Base-by-base conservation (phyloP, 345 rosid species). In the Boechera retrofracta region DNA sequence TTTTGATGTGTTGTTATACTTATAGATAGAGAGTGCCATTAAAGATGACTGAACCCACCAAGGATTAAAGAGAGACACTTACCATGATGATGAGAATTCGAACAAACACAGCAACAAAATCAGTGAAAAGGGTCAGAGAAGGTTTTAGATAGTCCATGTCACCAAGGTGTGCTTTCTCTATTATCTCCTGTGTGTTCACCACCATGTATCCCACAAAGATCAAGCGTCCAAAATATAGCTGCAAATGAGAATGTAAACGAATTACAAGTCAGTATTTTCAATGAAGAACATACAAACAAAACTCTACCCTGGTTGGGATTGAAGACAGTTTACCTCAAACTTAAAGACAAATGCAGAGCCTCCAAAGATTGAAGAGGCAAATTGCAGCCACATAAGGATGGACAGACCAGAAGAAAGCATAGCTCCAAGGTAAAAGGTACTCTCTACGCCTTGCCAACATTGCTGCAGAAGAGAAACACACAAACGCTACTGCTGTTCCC, bases 141-240 rank as follows among this genome's bases (percentile, higher is more conserved):
- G 90, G 97, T 83, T 83, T 92, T 67, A 92, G 92, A 61, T 88
- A 88, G 82, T 92, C 97, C 79, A 83, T 71, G 52, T 92, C 97
- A 5, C 92, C 92, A 2, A 68, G 80, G 78, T 92, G 92, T 60
- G 96, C 97, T 77, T 64, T 87, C 89, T 92, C 96, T 31, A 92
- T 89, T 64, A 92, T 92, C 7, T 87, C 88, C 76, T 92, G 97
- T 16, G 96, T 90, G 81, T 92, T 96, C 48, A 92, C 91, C 3
- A 90, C 89, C 52, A 89, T 80, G 62, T 90, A 92, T 67, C 96
- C 97, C 49, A 92, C 83, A 64, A 90, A 90, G 75, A 90, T 82
- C 85, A 92, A 67, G 7, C 90, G 88, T 64, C 96, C 96, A 56
- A 92, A 85, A 56, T 90, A 92, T 39, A 92, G 49, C 97, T 90